Evolutionary conservation across 371 early-diverging fungal genomes (phyloP), one percentile per base, ranked within the genome.

Genomic region (Zancudomyces culisetae): DNA sequence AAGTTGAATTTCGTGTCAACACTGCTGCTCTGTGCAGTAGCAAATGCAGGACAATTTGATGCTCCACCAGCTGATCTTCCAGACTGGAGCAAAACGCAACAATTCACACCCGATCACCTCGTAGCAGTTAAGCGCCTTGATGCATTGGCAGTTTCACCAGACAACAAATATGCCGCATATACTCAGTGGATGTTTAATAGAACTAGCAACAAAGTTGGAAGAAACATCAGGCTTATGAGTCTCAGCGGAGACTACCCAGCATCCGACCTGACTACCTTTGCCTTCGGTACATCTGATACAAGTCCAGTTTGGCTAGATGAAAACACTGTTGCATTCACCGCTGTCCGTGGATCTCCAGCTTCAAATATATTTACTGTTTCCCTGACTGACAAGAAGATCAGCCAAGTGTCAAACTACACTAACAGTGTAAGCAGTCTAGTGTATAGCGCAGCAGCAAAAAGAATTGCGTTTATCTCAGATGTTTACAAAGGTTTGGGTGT

Each of bases 71-170:
- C 40, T n/a, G n/a, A n/a, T 43, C 23, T 43, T 23, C 43, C 43
- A 21, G 43, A 43, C 43, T 43, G 43, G 43, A 43, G 8, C n/a
- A 43, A 43, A 43, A 20, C 20, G 6, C 21, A 43, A 12, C 19
- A n/a, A 41, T 65, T 65, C 27, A 55, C 55, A 24, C 65, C 65
- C n/a, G 61, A 60, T 40, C 53, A 54, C 28, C 60, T 64, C n/a
- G 62, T 65, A 15, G 55, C 62, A 30, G 57, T 61, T 51, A 60
- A 49, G 45, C 58, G 65, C 13, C 51, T 59, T 19, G 60, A 53
- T 28, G 1, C 43, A n/a, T 43, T 49, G 2, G 60, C 55, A 6
- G 24, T 65, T 20, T 65, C 65, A 8, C 66, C 66, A 23, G 45
- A 49, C 45, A 61, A 52, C 49, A 19, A 49, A 0, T 21, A 30